Conservation (phyloP, 23 red algal species). For the Pyropia yezoensis region DNA sequence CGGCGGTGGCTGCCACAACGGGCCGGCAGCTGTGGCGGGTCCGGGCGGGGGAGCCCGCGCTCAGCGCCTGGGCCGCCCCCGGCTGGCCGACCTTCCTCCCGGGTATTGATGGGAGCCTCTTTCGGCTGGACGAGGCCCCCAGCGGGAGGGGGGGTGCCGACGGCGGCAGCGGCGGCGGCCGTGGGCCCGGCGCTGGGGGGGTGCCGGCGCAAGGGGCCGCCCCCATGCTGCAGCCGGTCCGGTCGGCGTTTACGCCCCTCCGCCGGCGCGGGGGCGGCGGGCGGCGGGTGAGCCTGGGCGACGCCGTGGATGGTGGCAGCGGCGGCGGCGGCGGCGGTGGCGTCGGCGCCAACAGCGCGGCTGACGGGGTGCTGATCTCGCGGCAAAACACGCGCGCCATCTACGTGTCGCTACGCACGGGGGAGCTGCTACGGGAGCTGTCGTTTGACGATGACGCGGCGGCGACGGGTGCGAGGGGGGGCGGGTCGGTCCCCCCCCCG, state of each 20-base stretch:
- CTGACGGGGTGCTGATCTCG: background rate
- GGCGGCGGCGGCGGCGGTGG: background rate
- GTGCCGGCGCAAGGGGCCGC: constrained; percentile 17
- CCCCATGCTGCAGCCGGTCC: constrained; percentile 12
- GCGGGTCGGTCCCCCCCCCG: too few species aligned
- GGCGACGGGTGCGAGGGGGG: too few species aligned
- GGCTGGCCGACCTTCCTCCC: constrained; percentile 43
- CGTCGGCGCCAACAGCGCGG: background rate
- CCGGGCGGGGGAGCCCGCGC: constrained; percentile 12
- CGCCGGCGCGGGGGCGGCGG: constrained; percentile 11
- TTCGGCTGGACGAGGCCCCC: constrained; percentile 24
- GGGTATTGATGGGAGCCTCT: constrained; percentile 39
- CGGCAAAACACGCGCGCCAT: constrained; percentile 5
- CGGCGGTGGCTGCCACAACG: constrained; percentile 23
- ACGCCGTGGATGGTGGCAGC: background rate
- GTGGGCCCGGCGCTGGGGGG: background rate
- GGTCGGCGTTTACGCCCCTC: background rate
- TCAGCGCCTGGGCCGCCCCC: constrained; percentile 36
- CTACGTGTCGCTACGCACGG: constrained; percentile 14
- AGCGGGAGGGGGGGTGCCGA: constrained; percentile 25
- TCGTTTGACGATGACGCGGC: constrained; percentile 5
- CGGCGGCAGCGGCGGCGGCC: background rate
- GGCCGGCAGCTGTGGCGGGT: constrained; percentile 20
- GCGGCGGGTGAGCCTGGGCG: background rate
- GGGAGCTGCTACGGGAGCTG: constrained; percentile 17